phyloP scores from a whole-genome alignment of 2,329 filamentous ascomycete genomes.

The Corinectria fuckeliana region DNA sequence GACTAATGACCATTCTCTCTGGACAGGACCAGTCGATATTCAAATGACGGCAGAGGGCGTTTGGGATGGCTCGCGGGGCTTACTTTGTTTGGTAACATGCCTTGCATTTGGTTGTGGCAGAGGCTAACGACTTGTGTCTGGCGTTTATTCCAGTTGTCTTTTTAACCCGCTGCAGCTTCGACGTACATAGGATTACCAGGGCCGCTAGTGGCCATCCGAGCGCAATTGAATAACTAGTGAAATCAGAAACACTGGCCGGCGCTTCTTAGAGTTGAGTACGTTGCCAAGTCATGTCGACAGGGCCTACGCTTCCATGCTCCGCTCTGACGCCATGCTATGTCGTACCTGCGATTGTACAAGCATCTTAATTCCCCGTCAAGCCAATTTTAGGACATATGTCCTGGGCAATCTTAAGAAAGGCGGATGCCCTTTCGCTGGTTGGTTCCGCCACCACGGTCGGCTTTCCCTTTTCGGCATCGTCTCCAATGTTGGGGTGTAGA shows the following conservation, averaged over 20 bases:
- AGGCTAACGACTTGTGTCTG: constrained; percentile 50
- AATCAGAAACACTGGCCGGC: constrained; percentile 9
- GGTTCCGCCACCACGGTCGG: constrained; percentile 92
- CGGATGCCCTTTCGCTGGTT: constrained; percentile 71
- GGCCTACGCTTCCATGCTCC: not conserved
- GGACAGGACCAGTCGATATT: constrained; percentile 34
- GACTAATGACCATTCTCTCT: constrained; percentile 57
- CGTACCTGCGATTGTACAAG: not conserved
- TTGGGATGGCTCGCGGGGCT: constrained; percentile 33
- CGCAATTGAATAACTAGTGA: constrained; percentile 32
- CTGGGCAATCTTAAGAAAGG: constrained; percentile 75
- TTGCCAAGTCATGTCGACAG: constrained; percentile 30
- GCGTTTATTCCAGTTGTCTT: constrained; percentile 34
- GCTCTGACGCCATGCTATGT: constrained; percentile 14
- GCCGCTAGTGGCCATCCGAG: constrained; percentile 17
- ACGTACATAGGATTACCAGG: constrained; percentile 32
- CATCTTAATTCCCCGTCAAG: constrained; percentile 28
- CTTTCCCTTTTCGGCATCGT: constrained; percentile 84
- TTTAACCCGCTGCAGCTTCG: constrained; percentile 19
- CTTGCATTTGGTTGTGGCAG: constrained; percentile 43
- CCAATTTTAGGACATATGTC: constrained; percentile 56
- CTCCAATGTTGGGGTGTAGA: constrained; percentile 83
- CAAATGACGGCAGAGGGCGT: constrained; percentile 33
- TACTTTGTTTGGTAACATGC: constrained; percentile 46
- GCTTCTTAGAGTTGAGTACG: constrained; percentile 17